Base-by-base conservation (phyloP, 129 eudicot genomes). In the Centrapalus pauciflorus region DNA sequence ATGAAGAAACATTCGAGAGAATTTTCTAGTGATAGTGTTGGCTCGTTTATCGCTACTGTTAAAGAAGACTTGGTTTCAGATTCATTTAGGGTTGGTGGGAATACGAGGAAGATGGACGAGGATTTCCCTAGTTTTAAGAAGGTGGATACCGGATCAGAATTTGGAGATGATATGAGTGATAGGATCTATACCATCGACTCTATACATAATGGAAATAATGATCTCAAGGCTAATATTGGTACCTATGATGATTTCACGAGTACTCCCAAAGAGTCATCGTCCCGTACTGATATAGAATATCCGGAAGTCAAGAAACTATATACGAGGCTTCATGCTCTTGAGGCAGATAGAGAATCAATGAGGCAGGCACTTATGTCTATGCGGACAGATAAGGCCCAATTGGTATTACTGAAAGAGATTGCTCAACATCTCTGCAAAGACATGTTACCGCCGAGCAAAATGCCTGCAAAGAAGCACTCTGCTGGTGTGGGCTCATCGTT, bases 321-420 rank as follows among this genome's bases (percentile, higher is more conserved):
- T 61, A 56, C 74, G 64, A 83, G 96, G 65, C 91, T 93, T 82
- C 98, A 93, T 66, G 96, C 91, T 24, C 98, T 93, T 54, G 96
- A 93, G 74, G 98, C 96, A 28, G 98, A 93, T 71, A 80, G 95
- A 64, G 98, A 88, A 71, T 88, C 96, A 1, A 86, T 93, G 98
- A 85, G 95, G 77, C 92, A 87, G 77, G 75, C 96, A 7, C 82
- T 93, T 51, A 85, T 93, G 20, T 81, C 96, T 49, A 81, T 88
- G 90, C 82, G 95, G 27, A 88, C 98, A n/a, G 98, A 93, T 78
- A 93, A 93, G 72, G 96, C 98, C 20, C 98, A 88, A 41, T 46
- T 88, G 77, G 84, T 85, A 5, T 76, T 93, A 68, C 71, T 85
- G 76, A 85, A 86, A 59, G 96, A 89, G 76, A 89, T 89, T 46